Base-by-base conservation (phyloP, 441 rosid species). In the Bruguiera hainesii region DNA sequence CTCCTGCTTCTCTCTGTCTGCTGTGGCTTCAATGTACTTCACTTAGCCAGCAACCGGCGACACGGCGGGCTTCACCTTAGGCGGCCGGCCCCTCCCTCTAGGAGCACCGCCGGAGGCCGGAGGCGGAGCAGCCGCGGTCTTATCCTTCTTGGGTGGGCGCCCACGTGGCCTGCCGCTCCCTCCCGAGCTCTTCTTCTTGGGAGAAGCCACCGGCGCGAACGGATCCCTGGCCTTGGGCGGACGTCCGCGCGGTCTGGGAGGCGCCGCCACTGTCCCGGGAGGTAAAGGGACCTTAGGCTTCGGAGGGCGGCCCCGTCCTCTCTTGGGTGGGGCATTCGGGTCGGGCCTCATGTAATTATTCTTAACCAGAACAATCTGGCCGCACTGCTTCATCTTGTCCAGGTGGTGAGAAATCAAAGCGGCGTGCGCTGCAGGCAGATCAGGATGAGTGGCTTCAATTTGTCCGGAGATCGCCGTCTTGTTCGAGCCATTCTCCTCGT, bases 221-320 rank as follows among this genome's bases (percentile, higher is more conserved):
- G 85, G 79, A 13, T 86, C 94, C 62, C 69, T 85, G 0, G 89
- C 16, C 61, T 89, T 87, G 0, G 91, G 92, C 1, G 96, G 96
- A 51, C 96, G 87, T 51, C 94, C 93, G 0, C 96, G 85, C 3
- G 92, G 87, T 35, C 88, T 81, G 0, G 93, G 84, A 0, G 89
- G 66, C 0, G 83, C 46, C 7, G 56, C 31, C 0, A 71, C 81
- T 0, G 78, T 15, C 4, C 75, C 92, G 0, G 82, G 56, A 0
- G 83, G 80, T 0, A 76, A 2, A 0, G 77, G 78, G 0, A 18
- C 71, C 73, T 82, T 86, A 0, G 94, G 78, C 70, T 89, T 89
- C 0, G 91, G 91, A 6, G 93, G 93, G 30, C 98, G 96, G 50
- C 98, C 98, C 9, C 98, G 96, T 25, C 95, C 93, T 16, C 96